These are phyloP conservation scores for Tetrahymena thermophila DNA, from an alignment of 73 alveolate species.

Conservation along the genomic window DNA sequence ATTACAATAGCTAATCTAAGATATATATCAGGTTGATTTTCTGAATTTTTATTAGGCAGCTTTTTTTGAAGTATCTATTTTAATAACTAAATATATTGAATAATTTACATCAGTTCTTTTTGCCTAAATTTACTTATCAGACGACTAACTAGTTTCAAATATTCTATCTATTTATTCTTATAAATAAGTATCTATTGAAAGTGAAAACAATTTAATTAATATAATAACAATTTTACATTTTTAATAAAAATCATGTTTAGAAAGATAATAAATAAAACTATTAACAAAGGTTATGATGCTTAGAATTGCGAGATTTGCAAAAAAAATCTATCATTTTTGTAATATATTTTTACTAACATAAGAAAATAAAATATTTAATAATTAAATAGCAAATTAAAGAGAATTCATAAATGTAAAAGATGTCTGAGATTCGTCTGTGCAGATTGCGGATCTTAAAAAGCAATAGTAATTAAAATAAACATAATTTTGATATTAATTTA, in stretches of 20 bases:
- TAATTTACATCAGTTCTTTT: background rate
- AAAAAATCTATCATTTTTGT: background rate
- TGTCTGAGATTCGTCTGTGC: background rate
- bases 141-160: background rate
- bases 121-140: background rate
- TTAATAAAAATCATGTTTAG: background rate
- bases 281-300: background rate
- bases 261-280: background rate
- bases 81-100: background rate
- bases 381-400: background rate
- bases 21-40: no score
- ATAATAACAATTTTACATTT: no score
- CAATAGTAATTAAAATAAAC: background rate
- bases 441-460: background rate
- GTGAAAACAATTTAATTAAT: background rate
- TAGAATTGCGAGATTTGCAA: background rate
- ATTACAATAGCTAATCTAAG: no score
- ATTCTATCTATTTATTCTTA: background rate
- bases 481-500: background rate
- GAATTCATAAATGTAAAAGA: background rate
- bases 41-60: no score
- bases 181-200: background rate
- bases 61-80: background rate
- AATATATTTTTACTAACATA: background rate
- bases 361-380: background rate